Evolutionary conservation across 331 rosid species (phyloP).

Genomic region (Arachis monticola): DNA sequence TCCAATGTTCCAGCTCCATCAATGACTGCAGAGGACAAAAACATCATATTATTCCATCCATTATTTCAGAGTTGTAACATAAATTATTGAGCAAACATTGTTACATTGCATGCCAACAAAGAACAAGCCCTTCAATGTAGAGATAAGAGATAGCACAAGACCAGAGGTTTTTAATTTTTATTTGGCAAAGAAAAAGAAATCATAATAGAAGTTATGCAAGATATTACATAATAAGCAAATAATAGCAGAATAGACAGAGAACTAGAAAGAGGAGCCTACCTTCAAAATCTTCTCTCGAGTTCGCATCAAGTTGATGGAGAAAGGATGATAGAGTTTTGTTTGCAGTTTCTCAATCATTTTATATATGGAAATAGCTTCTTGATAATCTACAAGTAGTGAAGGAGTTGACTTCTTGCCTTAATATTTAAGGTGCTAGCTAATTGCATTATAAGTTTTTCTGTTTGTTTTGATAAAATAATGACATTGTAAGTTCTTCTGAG

Average conservation of each 20-base stretch:
- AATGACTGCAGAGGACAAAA: slow-evolving; percentile 57
- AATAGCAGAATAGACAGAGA: slow-evolving; percentile 20
- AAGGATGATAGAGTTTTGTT: slow-evolving; percentile 66
- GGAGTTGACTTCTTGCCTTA: slow-evolving; percentile 42
- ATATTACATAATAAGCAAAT: not conserved
- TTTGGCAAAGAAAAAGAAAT: slow-evolving; percentile 11
- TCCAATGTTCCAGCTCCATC: slow-evolving; percentile 88
- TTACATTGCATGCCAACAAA: slow-evolving; percentile 29
- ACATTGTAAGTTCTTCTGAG: slow-evolving; percentile 10
- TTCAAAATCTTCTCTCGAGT: slow-evolving; percentile 80
- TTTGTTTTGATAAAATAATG: too few relatives aligned
- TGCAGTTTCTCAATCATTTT: slow-evolving; percentile 70
- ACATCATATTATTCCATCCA: slow-evolving; percentile 1
- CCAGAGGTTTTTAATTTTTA: not conserved
- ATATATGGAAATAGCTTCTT: slow-evolving; percentile 54
- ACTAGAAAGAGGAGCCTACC: slow-evolving; percentile 47
- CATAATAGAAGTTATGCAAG: not conserved
- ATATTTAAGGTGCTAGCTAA: slow-evolving; percentile 12
- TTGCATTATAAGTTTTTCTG: slow-evolving; percentile 28
- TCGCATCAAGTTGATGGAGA: slow-evolving; percentile 73
- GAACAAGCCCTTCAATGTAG: slow-evolving; percentile 11
- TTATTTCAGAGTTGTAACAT: slow-evolving; percentile 19
- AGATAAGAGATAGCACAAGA: slow-evolving; percentile 20
- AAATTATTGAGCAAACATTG: slow-evolving; percentile 23
- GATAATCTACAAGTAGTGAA: slow-evolving; percentile 66